Conservation (phyloP, 2,329 filamentous ascomycete species). For the Dendrostoma leiphaemia region DNA sequence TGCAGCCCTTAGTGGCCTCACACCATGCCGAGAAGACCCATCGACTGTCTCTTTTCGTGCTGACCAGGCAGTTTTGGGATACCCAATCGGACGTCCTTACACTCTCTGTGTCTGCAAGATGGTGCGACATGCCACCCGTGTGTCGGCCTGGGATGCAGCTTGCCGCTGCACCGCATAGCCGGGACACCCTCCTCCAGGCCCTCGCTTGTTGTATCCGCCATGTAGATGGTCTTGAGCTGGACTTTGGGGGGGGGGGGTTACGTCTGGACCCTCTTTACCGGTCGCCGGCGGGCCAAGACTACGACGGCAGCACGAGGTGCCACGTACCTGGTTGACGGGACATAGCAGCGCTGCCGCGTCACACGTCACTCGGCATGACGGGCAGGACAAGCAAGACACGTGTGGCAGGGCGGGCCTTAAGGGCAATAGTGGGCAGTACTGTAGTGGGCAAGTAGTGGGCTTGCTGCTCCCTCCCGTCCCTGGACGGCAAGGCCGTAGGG, state of each 20-base stretch:
- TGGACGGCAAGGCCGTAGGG: not conserved
- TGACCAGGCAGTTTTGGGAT: not conserved
- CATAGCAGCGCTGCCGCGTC: slow-evolving; percentile 4
- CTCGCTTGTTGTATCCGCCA: slow-evolving; percentile 1
- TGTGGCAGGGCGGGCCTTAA: slow-evolving; percentile 3
- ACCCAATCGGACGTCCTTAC: not conserved
- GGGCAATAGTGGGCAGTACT: not conserved
- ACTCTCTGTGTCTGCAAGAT: not conserved
- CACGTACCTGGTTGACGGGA: slow-evolving; percentile 18
- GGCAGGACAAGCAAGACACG: slow-evolving; percentile 14
- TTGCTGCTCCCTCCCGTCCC: not conserved
- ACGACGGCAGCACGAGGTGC: slow-evolving; percentile 5
- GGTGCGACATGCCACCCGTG: not conserved
- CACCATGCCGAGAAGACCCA: not conserved
- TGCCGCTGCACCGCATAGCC: slow-evolving; percentile 13
- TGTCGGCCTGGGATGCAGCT: slow-evolving; percentile 1
- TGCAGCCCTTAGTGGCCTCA: slow-evolving; percentile 8
- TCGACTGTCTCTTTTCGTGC: not conserved
- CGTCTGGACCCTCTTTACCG: not conserved
- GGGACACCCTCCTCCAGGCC: not conserved
- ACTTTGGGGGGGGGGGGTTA: too few species aligned
- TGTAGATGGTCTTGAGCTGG: slow-evolving; percentile 2
- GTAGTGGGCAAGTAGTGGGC: too few species aligned
- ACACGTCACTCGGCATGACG: slow-evolving; percentile 11
- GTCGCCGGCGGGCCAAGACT: too few species aligned